Base-by-base conservation (phyloP, 306 rosid genomes). In the Sophora flavescens region DNA sequence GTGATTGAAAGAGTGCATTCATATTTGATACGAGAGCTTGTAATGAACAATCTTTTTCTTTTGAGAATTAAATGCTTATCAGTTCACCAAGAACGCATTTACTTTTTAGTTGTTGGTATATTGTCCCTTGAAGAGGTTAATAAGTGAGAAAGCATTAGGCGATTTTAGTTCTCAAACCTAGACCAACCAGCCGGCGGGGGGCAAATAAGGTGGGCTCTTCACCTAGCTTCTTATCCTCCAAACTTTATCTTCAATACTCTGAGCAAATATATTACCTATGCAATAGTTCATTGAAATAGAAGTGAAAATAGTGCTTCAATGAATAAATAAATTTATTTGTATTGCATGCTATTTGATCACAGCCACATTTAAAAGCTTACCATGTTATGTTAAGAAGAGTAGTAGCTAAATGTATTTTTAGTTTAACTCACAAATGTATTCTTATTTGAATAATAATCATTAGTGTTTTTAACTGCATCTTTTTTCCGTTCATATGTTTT, bases 181-280 rank as follows among this genome's bases (percentile, higher is more conserved):
- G 96, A 93, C 86, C 98, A 90, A 85, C 79, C 93, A 59, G 72
- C 87, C 78, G 96, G 84, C 91, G 93, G 90, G 85, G 85, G 88
- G 76, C 83, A 88, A 88, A 70, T 87, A 85, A 81, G 95, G 94
- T 90, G 84, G 83, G 90, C 71, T 52, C 10, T 70, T 85, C 26
- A 10, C 28, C 51, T 17, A n/a, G 59, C 68, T 13, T 74, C 62
- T 39, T 47, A 42, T n/a, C n/a, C n/a, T n/a, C n/a, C n/a, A n/a
- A n/a, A n/a, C n/a, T n/a, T n/a, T 94, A 80, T 94, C 98, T 68
- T 92, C 98, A 77, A 94, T 96, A 81, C 98, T 97, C 98, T 94
- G 85, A 64, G 54, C 59, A 87, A 68, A 77, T 60, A 77, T 10
- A 64, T 63, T 13, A 78, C 41, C 73, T 60, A 69, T 16, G 38